These are phyloP conservation scores for Suillus ampliporus DNA, from an alignment of 768 basidiomycete species.

Conservation along the genomic window DNA sequence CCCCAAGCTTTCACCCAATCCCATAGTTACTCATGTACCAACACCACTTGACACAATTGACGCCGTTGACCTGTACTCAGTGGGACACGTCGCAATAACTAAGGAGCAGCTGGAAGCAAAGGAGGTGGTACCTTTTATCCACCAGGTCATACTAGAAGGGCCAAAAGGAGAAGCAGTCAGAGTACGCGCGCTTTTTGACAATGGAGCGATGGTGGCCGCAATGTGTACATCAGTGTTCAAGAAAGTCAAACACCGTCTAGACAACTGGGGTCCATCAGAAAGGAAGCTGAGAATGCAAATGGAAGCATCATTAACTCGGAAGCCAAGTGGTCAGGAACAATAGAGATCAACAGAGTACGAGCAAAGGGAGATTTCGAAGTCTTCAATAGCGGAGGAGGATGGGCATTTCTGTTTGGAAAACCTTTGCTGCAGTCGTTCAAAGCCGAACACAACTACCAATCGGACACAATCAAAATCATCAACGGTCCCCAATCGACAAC, in stretches of 20 bases:
- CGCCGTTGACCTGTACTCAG: too few relatives aligned
- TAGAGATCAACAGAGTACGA: neutral
- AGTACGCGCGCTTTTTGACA: conserved; percentile 24
- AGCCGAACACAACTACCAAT: conserved; percentile 31
- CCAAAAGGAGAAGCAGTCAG: too few relatives aligned
- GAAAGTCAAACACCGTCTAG: conserved; percentile 16
- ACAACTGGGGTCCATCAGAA: conserved; percentile 18
- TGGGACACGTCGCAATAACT: too few relatives aligned
- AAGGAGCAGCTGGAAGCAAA: too few relatives aligned
- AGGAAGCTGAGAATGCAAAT: conserved; percentile 37
- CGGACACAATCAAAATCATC: conserved; percentile 4
- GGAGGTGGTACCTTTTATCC: too few relatives aligned
- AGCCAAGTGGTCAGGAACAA: conserved; percentile 15
- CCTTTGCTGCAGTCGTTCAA: conserved; percentile 28
- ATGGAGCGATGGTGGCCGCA: conserved; percentile 37
- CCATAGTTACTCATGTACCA: too few relatives aligned
- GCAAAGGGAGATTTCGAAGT: conserved; percentile 8
- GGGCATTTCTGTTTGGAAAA: conserved; percentile 38
- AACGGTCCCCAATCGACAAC: too few relatives aligned
- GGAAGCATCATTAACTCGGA: conserved; percentile 18
- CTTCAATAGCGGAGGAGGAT: conserved; percentile 32
- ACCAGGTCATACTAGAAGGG: too few relatives aligned
- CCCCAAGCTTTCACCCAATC: too few relatives aligned
- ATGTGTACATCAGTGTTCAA: conserved; percentile 23
- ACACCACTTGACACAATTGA: too few relatives aligned